These are phyloP conservation scores for Casuarina cunninghamiana DNA, from an alignment of 306 rosid species.

Conservation along the genomic window DNA sequence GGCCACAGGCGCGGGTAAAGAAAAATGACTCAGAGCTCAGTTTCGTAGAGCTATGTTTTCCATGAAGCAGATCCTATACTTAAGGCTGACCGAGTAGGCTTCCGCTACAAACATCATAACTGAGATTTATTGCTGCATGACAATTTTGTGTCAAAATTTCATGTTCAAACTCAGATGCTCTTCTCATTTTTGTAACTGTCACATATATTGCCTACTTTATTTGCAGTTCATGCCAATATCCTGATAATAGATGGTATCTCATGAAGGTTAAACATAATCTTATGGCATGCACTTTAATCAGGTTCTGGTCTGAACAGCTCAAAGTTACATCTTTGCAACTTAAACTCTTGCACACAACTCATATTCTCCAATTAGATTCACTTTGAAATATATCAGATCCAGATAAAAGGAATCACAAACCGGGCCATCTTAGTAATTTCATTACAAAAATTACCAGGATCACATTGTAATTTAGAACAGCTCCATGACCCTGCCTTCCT, in stretches of 20 bases:
- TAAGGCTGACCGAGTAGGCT: slow-evolving; percentile 1
- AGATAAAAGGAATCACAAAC: neutral
- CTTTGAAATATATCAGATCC: neutral
- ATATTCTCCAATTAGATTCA: neutral
- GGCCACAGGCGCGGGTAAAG: neutral
- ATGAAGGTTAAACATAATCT: neutral
- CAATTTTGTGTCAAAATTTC: neutral
- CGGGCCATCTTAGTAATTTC: neutral
- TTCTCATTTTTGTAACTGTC: neutral
- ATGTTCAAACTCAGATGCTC: neutral
- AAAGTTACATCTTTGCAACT: neutral
- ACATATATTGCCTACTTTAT: neutral
- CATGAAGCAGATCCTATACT: no score
- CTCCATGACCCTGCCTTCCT: neutral
- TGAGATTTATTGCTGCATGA: neutral
- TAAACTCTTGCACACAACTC: neutral
- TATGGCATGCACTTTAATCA: neutral
- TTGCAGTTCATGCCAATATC: neutral
- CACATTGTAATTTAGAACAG: neutral
- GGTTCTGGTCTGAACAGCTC: neutral
- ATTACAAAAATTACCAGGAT: neutral
- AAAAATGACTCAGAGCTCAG: neutral
- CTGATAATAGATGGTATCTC: neutral
- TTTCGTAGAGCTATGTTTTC: neutral
- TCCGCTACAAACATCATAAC: neutral